phyloP scores from a whole-genome alignment of 2,329 filamentous ascomycete genomes.

The Thyridium curvatum region DNA sequence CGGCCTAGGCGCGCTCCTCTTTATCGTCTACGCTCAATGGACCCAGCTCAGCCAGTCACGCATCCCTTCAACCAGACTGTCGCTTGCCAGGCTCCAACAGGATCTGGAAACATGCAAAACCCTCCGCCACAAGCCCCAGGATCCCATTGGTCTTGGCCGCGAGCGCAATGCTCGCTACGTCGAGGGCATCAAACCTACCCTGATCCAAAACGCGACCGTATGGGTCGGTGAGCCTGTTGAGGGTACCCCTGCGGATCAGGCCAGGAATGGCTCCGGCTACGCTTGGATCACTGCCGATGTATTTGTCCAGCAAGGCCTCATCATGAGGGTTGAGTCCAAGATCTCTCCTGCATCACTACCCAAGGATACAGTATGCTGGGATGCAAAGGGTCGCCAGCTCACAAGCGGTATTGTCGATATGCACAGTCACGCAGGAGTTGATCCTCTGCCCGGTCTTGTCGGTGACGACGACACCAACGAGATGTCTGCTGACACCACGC shows the following conservation, averaged over 20 bases:
- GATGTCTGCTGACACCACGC: slow-evolving; percentile 22
- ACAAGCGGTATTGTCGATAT: slow-evolving; percentile 38
- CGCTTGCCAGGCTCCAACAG: slow-evolving; percentile 42
- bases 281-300: slow-evolving; percentile 54
- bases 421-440: slow-evolving; percentile 34
- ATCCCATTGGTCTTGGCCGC: slow-evolving; percentile 49
- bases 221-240: slow-evolving; percentile 57
- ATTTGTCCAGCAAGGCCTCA: slow-evolving; percentile 52
- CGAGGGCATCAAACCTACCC: slow-evolving; percentile 46
- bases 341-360: slow-evolving; percentile 6
- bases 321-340: slow-evolving; percentile 34
- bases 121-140: slow-evolving; percentile 46
- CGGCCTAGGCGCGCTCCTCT: slow-evolving; percentile 39
- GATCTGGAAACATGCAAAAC: slow-evolving; percentile 50
- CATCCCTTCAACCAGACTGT: slow-evolving; percentile 31
- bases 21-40: slow-evolving; percentile 40
- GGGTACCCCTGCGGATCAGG: slow-evolving; percentile 46
- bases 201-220: slow-evolving; percentile 61
- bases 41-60: slow-evolving; percentile 24
- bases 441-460: slow-evolving; percentile 23
- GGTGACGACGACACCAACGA: slow-evolving; percentile 30
- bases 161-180: slow-evolving; percentile 55
- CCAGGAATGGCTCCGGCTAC: slow-evolving; percentile 52
- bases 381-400: slow-evolving; percentile 8
- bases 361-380: background rate